Evolutionary conservation across 1,284 basidiomycete genomes (phyloP).

Genomic region (Lignosus rhinocerotis): DNA sequence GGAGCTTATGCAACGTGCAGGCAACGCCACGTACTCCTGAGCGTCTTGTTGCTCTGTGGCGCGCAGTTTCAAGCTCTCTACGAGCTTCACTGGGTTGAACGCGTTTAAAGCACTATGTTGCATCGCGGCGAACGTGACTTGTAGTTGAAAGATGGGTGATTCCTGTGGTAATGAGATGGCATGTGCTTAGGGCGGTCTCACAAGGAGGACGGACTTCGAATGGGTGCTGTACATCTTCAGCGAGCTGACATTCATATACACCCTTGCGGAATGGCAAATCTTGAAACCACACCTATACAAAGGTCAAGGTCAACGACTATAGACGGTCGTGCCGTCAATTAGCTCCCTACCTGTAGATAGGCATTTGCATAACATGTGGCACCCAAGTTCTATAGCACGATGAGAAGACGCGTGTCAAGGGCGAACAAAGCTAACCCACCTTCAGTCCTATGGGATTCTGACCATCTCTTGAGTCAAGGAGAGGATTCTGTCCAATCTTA

Average conservation of each 20-base stretch:
- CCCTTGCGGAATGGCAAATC: slow-evolving; percentile 61
- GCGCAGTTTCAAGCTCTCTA: slow-evolving; percentile 79
- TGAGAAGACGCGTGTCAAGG: slow-evolving; percentile 10
- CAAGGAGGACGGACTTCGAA: slow-evolving; percentile 48
- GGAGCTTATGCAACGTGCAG: background rate
- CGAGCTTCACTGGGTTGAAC: slow-evolving; percentile 81
- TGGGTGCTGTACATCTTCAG: slow-evolving; percentile 48
- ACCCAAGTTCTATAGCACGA: slow-evolving; percentile 73
- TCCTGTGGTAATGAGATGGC: slow-evolving; percentile 41
- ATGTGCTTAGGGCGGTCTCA: background rate
- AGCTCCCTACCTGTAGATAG: slow-evolving; percentile 70
- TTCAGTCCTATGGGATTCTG: slow-evolving; percentile 78
- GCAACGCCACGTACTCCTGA: slow-evolving; percentile 68
- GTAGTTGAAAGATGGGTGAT: slow-evolving; percentile 73
- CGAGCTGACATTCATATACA: slow-evolving; percentile 53
- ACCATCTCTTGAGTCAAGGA: slow-evolving; percentile 46
- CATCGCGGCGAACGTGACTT: slow-evolving; percentile 80
- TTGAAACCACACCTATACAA: slow-evolving; percentile 58
- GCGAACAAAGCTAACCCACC: slow-evolving; percentile 40
- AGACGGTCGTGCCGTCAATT: background rate
- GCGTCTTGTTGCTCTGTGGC: slow-evolving; percentile 91
- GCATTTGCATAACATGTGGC: slow-evolving; percentile 95
- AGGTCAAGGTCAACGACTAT: background rate
- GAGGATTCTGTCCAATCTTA: slow-evolving; percentile 56
- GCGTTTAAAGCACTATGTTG: slow-evolving; percentile 68